phyloP scores from a whole-genome alignment of 768 basidiomycete genomes.

The Boletellus ananiceps region DNA sequence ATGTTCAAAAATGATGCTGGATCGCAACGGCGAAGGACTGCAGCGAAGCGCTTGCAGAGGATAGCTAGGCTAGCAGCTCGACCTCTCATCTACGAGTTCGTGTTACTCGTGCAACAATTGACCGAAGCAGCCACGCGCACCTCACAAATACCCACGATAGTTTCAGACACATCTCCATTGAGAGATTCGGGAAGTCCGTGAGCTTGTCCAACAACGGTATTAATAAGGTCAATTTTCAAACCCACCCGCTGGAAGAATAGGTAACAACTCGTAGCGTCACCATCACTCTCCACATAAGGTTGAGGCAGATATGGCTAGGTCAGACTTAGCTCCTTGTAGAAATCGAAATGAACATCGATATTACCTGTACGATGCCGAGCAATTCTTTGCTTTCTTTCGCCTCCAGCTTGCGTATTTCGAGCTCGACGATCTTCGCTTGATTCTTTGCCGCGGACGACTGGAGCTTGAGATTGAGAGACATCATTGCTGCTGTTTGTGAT shows the following conservation, averaged over 20 bases:
- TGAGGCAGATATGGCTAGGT: conserved; percentile 85
- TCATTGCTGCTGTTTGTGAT: conserved; percentile 87
- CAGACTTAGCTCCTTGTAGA: neutral
- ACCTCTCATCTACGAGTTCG: conserved; percentile 62
- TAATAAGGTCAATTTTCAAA: conserved; percentile 84
- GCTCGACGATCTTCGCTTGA: conserved; percentile 83
- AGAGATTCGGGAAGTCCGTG: conserved; percentile 85
- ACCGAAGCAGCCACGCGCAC: conserved; percentile 36
- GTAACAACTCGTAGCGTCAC: conserved; percentile 83
- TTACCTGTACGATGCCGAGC: conserved; percentile 77
- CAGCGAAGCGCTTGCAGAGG: conserved; percentile 86
- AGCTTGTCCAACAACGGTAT: conserved; percentile 71
- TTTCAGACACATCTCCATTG: conserved; percentile 75
- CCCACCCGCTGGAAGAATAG: conserved; percentile 91
- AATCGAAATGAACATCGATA: neutral
- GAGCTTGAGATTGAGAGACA: conserved; percentile 91
- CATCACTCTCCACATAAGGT: conserved; percentile 84
- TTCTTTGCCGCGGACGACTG: conserved; percentile 90
- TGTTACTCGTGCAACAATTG: neutral
- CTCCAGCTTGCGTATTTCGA: conserved; percentile 83
- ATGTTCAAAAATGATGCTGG: conserved; percentile 82
- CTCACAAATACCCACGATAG: conserved; percentile 92
- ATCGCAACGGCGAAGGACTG: conserved; percentile 74
- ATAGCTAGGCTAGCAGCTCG: conserved; percentile 76
- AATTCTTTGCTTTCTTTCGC: conserved; percentile 79